Conservation (phyloP, 257 asterid genomes). For the Fraxinus cuspidata region DNA sequence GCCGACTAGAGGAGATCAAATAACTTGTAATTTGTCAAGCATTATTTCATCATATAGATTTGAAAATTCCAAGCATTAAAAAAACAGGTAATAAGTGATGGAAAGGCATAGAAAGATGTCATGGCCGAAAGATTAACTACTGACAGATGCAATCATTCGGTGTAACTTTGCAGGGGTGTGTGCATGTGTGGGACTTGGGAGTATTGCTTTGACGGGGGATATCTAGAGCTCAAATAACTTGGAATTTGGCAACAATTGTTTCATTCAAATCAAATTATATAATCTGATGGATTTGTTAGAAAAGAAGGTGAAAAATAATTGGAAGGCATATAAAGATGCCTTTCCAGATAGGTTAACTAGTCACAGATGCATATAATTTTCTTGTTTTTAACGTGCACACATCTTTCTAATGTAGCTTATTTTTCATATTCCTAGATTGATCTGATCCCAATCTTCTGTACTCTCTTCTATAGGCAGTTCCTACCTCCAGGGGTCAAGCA, state of each 20-base stretch:
- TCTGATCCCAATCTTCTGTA: conserved; percentile 13
- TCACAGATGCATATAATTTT: neutral
- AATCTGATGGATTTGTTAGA: neutral
- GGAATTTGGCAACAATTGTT: conserved; percentile 11
- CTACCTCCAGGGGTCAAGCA: conserved; percentile 78
- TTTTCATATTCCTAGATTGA: neutral
- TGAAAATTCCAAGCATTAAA: neutral
- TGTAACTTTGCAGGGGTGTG: neutral
- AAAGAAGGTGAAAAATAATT: conserved; percentile 11
- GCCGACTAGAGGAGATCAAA: neutral
- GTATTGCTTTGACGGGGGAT: conserved; percentile 9
- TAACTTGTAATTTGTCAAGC: conserved; percentile 11
- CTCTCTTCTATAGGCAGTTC: conserved; percentile 55
- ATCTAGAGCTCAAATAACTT: conserved; percentile 8
- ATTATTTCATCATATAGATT: conserved; percentile 4
- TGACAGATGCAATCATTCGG: neutral
- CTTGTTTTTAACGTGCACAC: conserved; percentile 6
- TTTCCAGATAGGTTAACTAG: conserved; percentile 6
- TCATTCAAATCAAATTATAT: conserved; percentile 4
- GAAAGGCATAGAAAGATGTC: neutral
- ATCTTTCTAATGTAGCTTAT: conserved; percentile 3
- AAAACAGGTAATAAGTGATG: conserved; percentile 16
- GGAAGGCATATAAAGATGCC: conserved; percentile 6
- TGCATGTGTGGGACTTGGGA: conserved; percentile 12
- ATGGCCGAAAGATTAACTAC: neutral